Percentiles rank a stretch among this genome's conserved stretches.
Conservation (phyloP, 2,329 filamentous ascomycete genomes). For the Neonectria neomacrospora region DNA sequence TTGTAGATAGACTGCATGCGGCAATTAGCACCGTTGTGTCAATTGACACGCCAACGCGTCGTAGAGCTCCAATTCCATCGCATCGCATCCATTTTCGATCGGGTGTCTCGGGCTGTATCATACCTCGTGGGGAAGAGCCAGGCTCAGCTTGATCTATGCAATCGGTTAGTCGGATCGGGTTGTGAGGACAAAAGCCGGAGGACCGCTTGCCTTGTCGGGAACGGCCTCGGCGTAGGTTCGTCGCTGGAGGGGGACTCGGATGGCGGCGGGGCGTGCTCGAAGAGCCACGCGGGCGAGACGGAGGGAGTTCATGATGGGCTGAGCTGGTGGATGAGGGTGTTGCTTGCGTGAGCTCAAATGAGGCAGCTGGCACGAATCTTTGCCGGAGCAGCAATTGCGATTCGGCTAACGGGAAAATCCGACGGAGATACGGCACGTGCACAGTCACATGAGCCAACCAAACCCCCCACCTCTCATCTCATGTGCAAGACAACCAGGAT, state of each 20-base stretch:
- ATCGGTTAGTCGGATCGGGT: conserved; percentile 41
- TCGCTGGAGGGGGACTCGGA: conserved; percentile 82
- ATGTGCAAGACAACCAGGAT: neutral
- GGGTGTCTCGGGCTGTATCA: conserved; percentile 51
- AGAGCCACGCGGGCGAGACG: conserved; percentile 92
- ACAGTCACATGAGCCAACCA: conserved; percentile 44
- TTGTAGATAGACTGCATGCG: conserved; percentile 75
- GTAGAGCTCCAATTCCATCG: conserved; percentile 45
- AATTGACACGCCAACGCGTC: conserved; percentile 41
- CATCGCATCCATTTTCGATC: conserved; percentile 38
- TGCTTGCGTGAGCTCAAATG: conserved; percentile 57
- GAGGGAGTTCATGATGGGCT: conserved; percentile 87
- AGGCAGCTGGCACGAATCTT: conserved; percentile 62
- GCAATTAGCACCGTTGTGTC: conserved; percentile 59
- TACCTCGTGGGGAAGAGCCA: conserved; percentile 99
- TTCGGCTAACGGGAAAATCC: conserved; percentile 56
- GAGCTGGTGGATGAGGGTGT: conserved; percentile 61
- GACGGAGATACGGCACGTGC: conserved; percentile 48
- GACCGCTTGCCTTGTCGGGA: conserved; percentile 75
- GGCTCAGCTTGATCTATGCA: conserved; percentile 89
- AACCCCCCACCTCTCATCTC: neutral
- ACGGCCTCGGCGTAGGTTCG: conserved; percentile 92
- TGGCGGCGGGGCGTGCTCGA: conserved; percentile 80
- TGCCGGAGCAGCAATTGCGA: conserved; percentile 53
- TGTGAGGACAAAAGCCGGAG: conserved; percentile 38